phyloP scores from a whole-genome alignment of 176 grass and related monocot genomes.

The Typha latifolia region DNA sequence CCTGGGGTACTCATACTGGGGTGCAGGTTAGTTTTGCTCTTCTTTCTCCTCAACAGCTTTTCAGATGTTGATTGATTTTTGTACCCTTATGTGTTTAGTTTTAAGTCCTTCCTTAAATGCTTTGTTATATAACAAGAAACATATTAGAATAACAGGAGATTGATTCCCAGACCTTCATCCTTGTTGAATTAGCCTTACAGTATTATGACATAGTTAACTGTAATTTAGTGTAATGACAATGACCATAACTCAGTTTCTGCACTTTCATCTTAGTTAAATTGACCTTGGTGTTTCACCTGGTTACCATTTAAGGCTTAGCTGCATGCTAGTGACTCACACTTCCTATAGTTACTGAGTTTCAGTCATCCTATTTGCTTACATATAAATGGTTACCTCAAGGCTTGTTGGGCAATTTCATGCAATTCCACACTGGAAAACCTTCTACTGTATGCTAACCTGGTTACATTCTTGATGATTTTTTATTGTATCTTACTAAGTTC shows the following conservation, averaged over 20 bases:
- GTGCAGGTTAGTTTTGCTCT: constrained; percentile 57
- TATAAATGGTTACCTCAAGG: not conserved
- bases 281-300: no score
- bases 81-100: not conserved
- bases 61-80: not conserved
- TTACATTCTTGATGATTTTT: not conserved
- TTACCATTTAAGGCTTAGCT: no score
- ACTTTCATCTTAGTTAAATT: not conserved
- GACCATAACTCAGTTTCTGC: not conserved
- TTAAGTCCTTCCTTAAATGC: not conserved
- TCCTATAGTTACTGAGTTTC: no score
- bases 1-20: constrained; percentile 86
- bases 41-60: constrained; percentile 11
- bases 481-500: no score
- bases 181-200: no score
- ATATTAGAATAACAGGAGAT: no score
- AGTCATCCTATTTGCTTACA: not conserved
- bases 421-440: not conserved
- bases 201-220: not conserved
- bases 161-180: no score
- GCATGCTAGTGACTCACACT: no score
- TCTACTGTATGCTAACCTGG: not conserved
- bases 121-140: not conserved
- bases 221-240: not conserved
- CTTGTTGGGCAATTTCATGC: not conserved